phyloP scores from a whole-genome alignment of 352 stramenopile species.

The Phytophthora palmivora region DNA sequence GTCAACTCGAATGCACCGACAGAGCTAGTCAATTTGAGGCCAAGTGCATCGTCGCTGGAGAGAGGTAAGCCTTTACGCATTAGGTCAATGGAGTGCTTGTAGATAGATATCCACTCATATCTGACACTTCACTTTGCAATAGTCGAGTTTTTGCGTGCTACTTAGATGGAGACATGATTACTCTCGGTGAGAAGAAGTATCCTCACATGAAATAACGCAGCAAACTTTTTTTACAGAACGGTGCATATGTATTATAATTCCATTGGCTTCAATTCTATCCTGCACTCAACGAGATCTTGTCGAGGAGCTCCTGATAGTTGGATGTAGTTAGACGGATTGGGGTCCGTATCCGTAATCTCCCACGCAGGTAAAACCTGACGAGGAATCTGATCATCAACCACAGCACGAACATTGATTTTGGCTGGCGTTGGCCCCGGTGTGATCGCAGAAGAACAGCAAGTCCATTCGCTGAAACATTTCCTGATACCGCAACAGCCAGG shows the following conservation, averaged over 20 bases:
- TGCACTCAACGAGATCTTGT: slow-evolving; percentile 2
- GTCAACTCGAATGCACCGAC: neutral
- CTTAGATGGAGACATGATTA: slow-evolving; percentile 20
- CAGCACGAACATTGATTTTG: slow-evolving; percentile 2
- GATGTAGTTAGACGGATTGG: neutral
- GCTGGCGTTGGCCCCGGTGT: slow-evolving; percentile 4
- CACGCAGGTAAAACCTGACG: slow-evolving; percentile 1
- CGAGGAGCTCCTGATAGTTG: neutral
- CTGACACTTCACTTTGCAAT: slow-evolving; percentile 5
- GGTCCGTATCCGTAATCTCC: neutral
- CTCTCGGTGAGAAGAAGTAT: slow-evolving; percentile 9
- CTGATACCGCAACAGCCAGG: neutral
- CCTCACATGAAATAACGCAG: slow-evolving; percentile 1
- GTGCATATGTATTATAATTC: neutral
- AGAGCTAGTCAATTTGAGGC: slow-evolving; percentile 45
- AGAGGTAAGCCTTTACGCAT: slow-evolving; percentile 45
- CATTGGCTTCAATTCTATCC: slow-evolving; percentile 4
- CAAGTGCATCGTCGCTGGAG: slow-evolving; percentile 49
- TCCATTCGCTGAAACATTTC: neutral
- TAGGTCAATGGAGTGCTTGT: no score
- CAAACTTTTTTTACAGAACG: neutral
- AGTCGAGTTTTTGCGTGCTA: slow-evolving; percentile 38
- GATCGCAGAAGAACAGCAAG: neutral
- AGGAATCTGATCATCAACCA: neutral
- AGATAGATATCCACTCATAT: neutral